Evolutionary conservation across 169 alveolate species (phyloP), one percentile per base, ranked within the genome.

Genomic region (Plasmodium adleri): DNA sequence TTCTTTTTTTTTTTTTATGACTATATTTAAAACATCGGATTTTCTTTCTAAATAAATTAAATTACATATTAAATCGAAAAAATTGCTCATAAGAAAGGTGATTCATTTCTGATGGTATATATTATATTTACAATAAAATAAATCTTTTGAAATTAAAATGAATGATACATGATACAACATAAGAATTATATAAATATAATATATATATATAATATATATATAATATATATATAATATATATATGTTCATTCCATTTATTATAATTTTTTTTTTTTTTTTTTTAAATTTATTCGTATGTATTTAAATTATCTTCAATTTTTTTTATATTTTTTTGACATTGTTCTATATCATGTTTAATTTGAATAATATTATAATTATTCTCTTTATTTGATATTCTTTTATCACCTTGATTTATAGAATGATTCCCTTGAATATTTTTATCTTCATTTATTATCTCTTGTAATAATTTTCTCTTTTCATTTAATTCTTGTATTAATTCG

Each of bases 321-420:
- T 68, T 20, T 54, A 83, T 83, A 58, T 43, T 67, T 59, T 39
- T 54, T 58, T 45, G 68, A 26, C 85, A 68, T 12, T 43, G 66
- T 6, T 83, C 75, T 49, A 83, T 83, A 54, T 83, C 91, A 72
- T 83, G 67, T 47, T 54, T 15, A 3, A 83, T 80, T 47, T 83
- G 56, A 15, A 83, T 68, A 68, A 68, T 83, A n/a, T 68, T 32
- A 45, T 68, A 58, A 32, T 7, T 32, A 32, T 20, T 20, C 0
- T 20, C 22, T 20, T 20, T 28, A 28, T 28, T 28, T 28, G 39
- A 28, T 28, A 28, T 5, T 28, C 39, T 28, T 28, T 28, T 28
- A 1, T 63, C 58, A 10, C 47, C 47, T 64, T 76, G 59, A 68
- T 76, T 43, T 26, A 17, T 32, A 9, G 9, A 9, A n/a, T 62